phyloP scores from a whole-genome alignment of 2,329 filamentous ascomycete genomes.

The Colletotrichum lupini region DNA sequence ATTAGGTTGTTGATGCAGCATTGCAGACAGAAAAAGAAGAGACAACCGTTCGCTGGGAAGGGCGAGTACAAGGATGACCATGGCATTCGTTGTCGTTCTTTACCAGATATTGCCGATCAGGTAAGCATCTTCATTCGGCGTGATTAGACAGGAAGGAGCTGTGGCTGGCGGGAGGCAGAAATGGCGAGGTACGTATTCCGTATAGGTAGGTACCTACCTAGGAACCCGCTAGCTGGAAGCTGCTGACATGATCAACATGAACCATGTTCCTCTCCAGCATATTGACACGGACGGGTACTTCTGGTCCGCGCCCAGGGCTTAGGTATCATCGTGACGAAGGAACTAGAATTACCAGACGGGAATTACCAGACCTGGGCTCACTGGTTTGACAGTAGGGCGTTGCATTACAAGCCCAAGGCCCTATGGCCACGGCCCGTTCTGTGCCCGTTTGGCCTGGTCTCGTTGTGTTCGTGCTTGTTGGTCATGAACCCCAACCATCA shows the following conservation, averaged over 20 bases:
- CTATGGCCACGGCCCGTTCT: conserved; percentile 30
- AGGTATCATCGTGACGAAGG: conserved; percentile 4
- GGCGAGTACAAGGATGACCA: background rate
- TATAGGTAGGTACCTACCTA: too few species aligned
- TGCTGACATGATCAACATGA: too few species aligned
- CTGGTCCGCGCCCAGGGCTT: background rate
- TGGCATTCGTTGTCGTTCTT: too few species aligned
- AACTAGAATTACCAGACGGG: background rate
- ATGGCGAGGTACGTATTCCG: too few species aligned
- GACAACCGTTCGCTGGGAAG: background rate
- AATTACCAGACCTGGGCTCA: conserved; percentile 11
- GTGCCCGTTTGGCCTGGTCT: conserved; percentile 33
- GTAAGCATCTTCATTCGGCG: too few species aligned
- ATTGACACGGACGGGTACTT: background rate
- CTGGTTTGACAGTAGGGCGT: conserved; percentile 23
- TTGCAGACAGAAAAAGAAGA: too few species aligned
- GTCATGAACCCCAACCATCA: conserved; percentile 23
- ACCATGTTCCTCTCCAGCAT: too few species aligned
- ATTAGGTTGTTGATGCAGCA: background rate
- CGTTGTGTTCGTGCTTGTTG: conserved; percentile 19
- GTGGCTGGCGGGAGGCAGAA: too few species aligned
- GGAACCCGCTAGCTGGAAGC: too few species aligned
- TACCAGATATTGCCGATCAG: too few species aligned
- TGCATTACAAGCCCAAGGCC: conserved; percentile 23
- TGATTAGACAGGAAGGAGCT: too few species aligned